phyloP scores from a whole-genome alignment of 169 alveolate species.

The Plasmodium gaboni region DNA sequence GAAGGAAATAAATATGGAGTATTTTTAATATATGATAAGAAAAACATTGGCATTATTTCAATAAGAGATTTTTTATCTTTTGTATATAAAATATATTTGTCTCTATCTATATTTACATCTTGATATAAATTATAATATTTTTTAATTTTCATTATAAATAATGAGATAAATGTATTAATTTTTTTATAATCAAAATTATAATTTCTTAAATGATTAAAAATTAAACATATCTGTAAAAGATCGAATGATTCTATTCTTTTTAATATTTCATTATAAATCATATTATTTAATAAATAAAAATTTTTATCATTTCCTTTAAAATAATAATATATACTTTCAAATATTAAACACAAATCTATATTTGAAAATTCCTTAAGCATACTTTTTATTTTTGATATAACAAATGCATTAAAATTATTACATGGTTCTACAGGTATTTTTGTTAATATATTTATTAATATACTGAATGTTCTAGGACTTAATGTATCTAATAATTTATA shows the following conservation, averaged over 20 bases:
- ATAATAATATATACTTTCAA: slow-evolving; percentile 1
- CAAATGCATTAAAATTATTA: slow-evolving; percentile 18
- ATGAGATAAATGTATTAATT: neutral
- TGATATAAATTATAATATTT: slow-evolving; percentile 29
- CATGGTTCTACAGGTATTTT: slow-evolving; percentile 2
- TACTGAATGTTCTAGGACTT: slow-evolving; percentile 37
- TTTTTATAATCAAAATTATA: slow-evolving; percentile 17
- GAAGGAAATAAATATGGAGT: slow-evolving; percentile 14
- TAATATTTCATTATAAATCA: slow-evolving; percentile 34
- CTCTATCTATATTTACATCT: neutral
- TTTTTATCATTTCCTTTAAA: neutral
- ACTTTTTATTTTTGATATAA: slow-evolving; percentile 8
- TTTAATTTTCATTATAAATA: slow-evolving; percentile 34
- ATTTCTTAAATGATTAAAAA: slow-evolving; percentile 35
- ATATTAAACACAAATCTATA: slow-evolving; percentile 40
- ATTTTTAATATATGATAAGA: slow-evolving; percentile 46
- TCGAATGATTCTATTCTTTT: slow-evolving; percentile 36
- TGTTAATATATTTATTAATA: slow-evolving; percentile 26
- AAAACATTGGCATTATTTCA: slow-evolving; percentile 65
- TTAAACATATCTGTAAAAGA: slow-evolving; percentile 31
- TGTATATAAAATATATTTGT: slow-evolving; percentile 38
- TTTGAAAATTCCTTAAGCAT: slow-evolving; percentile 33
- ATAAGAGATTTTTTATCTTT: slow-evolving; percentile 31
- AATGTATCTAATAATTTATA: slow-evolving; percentile 18
- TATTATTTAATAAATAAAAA: neutral